phyloP scores from a whole-genome alignment of 1,284 basidiomycete genomes.

The Moniliophthora roreri region DNA sequence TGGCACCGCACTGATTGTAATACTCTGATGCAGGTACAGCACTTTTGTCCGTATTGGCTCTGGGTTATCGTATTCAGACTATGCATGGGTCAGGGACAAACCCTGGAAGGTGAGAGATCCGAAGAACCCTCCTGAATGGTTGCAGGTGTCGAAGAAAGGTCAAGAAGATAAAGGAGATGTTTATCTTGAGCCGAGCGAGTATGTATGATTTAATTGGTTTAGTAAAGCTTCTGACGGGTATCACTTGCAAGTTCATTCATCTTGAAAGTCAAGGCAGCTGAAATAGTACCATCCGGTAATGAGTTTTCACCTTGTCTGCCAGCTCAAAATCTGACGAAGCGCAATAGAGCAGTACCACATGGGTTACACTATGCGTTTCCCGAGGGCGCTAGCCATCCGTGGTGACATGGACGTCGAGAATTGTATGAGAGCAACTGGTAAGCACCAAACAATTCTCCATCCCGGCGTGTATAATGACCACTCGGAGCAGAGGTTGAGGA shows the following conservation, averaged over 20 bases:
- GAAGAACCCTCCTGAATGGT: conserved; percentile 61
- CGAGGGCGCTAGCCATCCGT: conserved; percentile 78
- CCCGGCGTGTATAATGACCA: conserved; percentile 9
- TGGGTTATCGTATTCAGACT: conserved; percentile 83
- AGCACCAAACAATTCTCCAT: conserved; percentile 9
- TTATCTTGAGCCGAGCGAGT: conserved; percentile 82
- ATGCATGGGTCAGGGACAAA: conserved; percentile 74
- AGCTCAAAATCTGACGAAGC: background rate
- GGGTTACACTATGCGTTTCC: conserved; percentile 84
- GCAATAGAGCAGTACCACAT: conserved; percentile 69
- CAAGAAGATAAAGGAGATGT: conserved; percentile 78
- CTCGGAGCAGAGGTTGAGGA: conserved; percentile 43
- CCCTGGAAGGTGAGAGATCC: conserved; percentile 75
- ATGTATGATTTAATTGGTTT: conserved; percentile 20
- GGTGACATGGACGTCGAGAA: conserved; percentile 69
- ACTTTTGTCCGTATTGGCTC: conserved; percentile 86
- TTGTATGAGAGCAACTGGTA: conserved; percentile 69
- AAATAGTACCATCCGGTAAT: conserved; percentile 74
- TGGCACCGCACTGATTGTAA: background rate
- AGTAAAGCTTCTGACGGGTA: conserved; percentile 3
- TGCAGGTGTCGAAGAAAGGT: conserved; percentile 57
- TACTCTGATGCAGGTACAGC: conserved; percentile 52
- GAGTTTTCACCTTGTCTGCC: background rate
- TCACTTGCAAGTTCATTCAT: conserved; percentile 70
- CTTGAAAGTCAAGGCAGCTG: conserved; percentile 87